phyloP scores from a whole-genome alignment of 73 alveolate species.

The Paramecium sonneborni region DNA sequence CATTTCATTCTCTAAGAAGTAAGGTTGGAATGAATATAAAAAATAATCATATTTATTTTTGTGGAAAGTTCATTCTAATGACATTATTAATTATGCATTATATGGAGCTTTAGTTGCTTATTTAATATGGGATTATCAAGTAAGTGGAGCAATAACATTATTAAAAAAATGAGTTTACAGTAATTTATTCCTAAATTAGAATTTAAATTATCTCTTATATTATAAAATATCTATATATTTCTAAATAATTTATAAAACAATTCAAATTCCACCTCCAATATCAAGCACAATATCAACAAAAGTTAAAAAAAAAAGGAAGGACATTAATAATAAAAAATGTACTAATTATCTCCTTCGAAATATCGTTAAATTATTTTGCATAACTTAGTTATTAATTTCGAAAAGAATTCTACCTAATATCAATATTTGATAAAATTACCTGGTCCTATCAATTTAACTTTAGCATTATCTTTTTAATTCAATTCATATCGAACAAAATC shows the following conservation, averaged over 20 bases:
- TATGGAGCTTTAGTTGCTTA: background rate
- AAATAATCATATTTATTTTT: slow-evolving; percentile 17
- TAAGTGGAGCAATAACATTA: background rate
- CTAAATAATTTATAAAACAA: background rate
- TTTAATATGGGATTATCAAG: background rate
- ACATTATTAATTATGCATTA: background rate
- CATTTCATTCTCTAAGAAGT: slow-evolving; percentile 76
- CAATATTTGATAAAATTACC: background rate
- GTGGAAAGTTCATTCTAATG: slow-evolving; percentile 23
- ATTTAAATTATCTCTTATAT: no score
- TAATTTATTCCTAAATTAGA: no score
- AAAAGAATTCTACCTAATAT: background rate
- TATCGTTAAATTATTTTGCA: background rate
- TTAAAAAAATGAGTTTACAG: background rate
- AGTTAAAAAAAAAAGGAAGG: background rate
- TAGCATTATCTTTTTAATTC: background rate
- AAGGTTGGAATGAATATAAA: slow-evolving; percentile 91
- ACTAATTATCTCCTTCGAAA: background rate
- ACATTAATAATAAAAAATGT: background rate
- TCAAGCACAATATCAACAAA: background rate
- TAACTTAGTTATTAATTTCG: background rate
- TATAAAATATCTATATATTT: no score
- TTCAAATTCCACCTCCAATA: background rate
- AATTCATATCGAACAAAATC: background rate
- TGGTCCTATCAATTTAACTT: background rate